phyloP scores from a whole-genome alignment of 805 yeast genomes.

The Candida incommunis region DNA sequence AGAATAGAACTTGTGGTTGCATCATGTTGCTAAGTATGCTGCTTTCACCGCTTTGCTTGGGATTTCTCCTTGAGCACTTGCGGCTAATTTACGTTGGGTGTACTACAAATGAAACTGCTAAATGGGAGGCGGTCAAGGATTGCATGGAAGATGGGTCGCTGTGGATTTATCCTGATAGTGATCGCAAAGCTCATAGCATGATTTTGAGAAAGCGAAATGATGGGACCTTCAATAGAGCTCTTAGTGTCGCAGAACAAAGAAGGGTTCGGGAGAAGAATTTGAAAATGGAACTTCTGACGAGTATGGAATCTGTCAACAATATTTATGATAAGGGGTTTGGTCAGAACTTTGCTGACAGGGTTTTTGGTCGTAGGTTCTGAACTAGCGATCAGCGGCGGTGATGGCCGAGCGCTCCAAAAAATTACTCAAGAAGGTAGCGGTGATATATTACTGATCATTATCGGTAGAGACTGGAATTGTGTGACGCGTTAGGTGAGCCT shows the following conservation, averaged over 20 bases:
- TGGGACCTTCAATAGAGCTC: constrained; percentile 15
- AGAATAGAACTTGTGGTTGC: constrained; percentile 21
- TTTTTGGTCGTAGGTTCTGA: constrained; percentile 23
- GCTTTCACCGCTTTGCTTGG: constrained; percentile 29
- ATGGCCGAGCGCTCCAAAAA: too few species aligned
- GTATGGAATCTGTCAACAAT: constrained; percentile 21
- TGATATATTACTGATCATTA: too few species aligned
- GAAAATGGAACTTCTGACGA: constrained; percentile 11
- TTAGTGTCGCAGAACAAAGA: constrained; percentile 15
- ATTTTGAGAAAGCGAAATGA: constrained; percentile 14
- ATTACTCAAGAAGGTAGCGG: too few species aligned
- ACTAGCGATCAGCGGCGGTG: constrained; percentile 34
- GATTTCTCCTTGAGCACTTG: constrained; percentile 33
- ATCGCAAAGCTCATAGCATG: constrained; percentile 12
- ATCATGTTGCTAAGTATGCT: constrained; percentile 31
- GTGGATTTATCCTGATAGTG: constrained; percentile 15
- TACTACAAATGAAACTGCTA: constrained; percentile 60
- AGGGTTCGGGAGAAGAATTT: constrained; percentile 12
- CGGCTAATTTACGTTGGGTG: constrained; percentile 46
- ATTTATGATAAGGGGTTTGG: constrained; percentile 24
- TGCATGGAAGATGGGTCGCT: constrained; percentile 30
- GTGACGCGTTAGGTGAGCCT: too few species aligned
- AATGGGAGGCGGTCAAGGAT: constrained; percentile 54
- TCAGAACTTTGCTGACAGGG: constrained; percentile 10
- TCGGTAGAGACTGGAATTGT: too few species aligned